Base-by-base conservation (phyloP, 2,329 filamentous ascomycete genomes). In the Paracamarosporium sp. region DNA sequence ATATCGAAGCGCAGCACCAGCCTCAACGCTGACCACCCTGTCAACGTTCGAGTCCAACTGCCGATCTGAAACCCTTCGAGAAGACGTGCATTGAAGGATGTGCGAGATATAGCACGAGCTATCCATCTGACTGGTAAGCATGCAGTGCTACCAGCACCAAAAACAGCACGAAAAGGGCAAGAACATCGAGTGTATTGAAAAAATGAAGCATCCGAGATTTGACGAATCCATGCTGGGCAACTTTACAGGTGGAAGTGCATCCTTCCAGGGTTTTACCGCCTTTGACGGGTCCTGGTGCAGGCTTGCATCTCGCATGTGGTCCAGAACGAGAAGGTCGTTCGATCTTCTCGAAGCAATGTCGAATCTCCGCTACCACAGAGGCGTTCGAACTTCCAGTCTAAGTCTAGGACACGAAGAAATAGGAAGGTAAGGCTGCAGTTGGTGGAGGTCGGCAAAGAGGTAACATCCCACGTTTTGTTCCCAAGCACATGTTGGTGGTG, bases 41-140 rank as follows among this genome's bases (percentile, higher is more conserved):
- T 28, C 25, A 45, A 44, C 52, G 41, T 31, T 15, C 27, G 44
- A 53, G n/a, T 40, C n/a, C 50, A 48, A 57, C 22, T 55, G 24
- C 35, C 56, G 41, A 40, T 59, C 50, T 62, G 60, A 56, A 57
- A 62, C 65, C 52, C 25, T 50, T 44, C 41, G 55, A 54, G 41
- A 53, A 53, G 38, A 63, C 55, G 64, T 53, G 52, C 41, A 38
- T 35, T 30, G 51, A 48, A 61, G 40, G 57, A 57, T 61, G 48
- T 40, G 63, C 61, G 57, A 47, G 59, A 59, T 56, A 63, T 36
- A 64, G 61, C 55, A 63, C 58, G 51, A 59, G 50, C 46, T 55
- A 57, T 57, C 28, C 63, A 70, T 66, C 68, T 73, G 69, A 74
- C 66, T 61, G 52, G 62, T 73, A 54, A 71, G 67, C 66, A 65